Base-by-base conservation (phyloP, 352 stramenopile genomes). In the Globisporangium carolinianum region DNA sequence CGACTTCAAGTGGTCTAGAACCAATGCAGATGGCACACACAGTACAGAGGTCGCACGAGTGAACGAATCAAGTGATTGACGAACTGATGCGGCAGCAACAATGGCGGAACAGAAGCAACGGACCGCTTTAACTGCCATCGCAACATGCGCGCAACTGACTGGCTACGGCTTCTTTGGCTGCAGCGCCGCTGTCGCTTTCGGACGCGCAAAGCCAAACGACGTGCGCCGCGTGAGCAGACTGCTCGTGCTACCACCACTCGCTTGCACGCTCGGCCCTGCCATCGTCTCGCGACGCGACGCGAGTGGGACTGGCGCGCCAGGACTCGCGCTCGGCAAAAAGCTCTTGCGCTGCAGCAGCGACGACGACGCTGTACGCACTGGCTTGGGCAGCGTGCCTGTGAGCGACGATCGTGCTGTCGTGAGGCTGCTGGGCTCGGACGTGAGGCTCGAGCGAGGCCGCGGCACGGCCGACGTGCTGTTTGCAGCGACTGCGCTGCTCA, bases 121-220 rank as follows among this genome's bases (percentile, higher is more conserved):
- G 24, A 32, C 24, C 24, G 24, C 24, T 32, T 32, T 32, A 3
- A 32, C 24, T 32, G 24, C 24, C 24, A 32, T 32, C 24, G 24
- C 24, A 32, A 32, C 24, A 32, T 32, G 24, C 24, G 24, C 24
- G 24, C 24, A 32, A 32, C 24, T 32, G 24, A 32, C 24, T 36
- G 45, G 11, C 43, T 60, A 61, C 45, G 68, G 62, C 62, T 72
- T 72, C 45, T 60, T 53, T 32, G 24, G 2, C 1, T 32, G 24
- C 0, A 51, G 39, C 18, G 46, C 60, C 2, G 53, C 55, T 10
- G 51, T 50, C n/a, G 51, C n/a, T 18, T 57, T 60, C 17, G 68
- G 62, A 37, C 68, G 60, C 12, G 65, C 59, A 41, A 75, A 75
- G 1, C 68, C 68, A 59, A 75, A 75, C 11, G 68, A 75, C n/a